These are phyloP conservation scores for Gymnopus androsaceus DNA, from an alignment of 1,284 basidiomycete species.

Conservation along the genomic window DNA sequence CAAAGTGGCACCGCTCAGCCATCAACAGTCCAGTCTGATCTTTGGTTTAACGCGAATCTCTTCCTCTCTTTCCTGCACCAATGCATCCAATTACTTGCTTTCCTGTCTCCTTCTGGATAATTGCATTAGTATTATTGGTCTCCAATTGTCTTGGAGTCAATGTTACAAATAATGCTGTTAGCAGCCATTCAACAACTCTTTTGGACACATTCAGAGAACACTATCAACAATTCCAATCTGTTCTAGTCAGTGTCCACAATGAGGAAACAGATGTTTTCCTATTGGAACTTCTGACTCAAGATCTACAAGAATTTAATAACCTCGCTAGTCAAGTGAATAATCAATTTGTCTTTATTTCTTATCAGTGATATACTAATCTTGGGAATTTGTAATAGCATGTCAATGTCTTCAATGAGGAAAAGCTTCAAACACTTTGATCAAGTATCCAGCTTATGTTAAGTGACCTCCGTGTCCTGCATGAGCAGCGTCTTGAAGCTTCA, in stretches of 20 bases:
- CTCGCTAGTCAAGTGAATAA: neutral
- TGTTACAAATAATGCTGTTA: too few relatives aligned
- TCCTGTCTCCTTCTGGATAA: too few relatives aligned
- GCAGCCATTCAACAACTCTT: too few relatives aligned
- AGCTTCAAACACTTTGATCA: slow-evolving; percentile 10
- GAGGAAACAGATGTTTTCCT: slow-evolving; percentile 5
- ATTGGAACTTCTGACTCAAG: neutral
- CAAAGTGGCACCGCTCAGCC: too few relatives aligned
- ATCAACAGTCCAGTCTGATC: too few relatives aligned
- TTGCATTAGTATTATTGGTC: too few relatives aligned
- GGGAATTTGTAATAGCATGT: neutral
- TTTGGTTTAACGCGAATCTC: too few relatives aligned
- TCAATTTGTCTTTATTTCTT: neutral
- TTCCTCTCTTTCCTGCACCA: too few relatives aligned
- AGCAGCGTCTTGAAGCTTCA: slow-evolving; percentile 20
- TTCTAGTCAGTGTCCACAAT: neutral
- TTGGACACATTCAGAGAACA: neutral
- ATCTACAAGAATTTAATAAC: neutral
- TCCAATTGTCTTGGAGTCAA: too few relatives aligned
- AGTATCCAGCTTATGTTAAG: slow-evolving; percentile 20
- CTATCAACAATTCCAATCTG: neutral
- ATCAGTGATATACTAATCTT: neutral
- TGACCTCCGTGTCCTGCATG: slow-evolving; percentile 20
- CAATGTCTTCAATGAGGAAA: neutral
- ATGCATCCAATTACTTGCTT: too few relatives aligned